These are phyloP conservation scores for Phytopythium litorale DNA, from an alignment of 352 stramenopile species.

Conservation along the genomic window DNA sequence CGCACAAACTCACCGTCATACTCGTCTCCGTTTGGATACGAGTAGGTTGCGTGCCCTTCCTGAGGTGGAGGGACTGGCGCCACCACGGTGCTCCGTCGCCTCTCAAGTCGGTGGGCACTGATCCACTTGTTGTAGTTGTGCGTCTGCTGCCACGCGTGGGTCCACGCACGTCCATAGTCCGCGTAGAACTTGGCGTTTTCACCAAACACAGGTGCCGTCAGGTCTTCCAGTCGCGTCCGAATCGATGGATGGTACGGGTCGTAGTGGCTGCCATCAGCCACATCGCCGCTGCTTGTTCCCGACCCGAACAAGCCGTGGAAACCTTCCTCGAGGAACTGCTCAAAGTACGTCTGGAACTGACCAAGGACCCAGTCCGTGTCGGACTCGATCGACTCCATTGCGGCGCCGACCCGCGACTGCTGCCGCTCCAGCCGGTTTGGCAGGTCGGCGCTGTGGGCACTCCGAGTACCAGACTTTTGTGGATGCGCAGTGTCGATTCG, in stretches of 20 bases:
- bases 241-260: conserved; percentile 44
- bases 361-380: conserved; percentile 59
- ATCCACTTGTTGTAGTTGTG: conserved; percentile 59
- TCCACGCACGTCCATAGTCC: conserved; percentile 60
- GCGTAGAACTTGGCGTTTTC: conserved; percentile 39
- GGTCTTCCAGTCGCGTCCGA: conserved; percentile 44
- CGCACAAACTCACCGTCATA: conserved; percentile 71
- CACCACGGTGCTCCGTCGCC: conserved; percentile 20
- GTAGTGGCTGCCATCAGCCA: conserved; percentile 7
- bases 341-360: conserved; percentile 64
- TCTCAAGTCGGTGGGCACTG: conserved; percentile 22
- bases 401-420: conserved; percentile 2
- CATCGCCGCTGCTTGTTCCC: conserved; percentile 5
- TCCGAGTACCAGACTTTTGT: not conserved
- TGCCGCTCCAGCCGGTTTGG: conserved; percentile 4
- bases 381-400: conserved; percentile 20
- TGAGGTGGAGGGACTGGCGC: conserved; percentile 24
- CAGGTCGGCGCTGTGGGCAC: conserved; percentile 4
- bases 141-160: conserved; percentile 60
- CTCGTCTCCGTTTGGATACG: conserved; percentile 68
- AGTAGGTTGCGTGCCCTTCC: conserved; percentile 43
- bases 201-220: conserved; percentile 40
- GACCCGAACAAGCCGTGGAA: conserved; percentile 22
- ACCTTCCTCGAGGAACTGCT: conserved; percentile 45
- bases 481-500: conserved; percentile 13